Evolutionary conservation across 257 asterid genomes (phyloP), one percentile per base, ranked within the genome.

Genomic region (Plectranthus barbatus): DNA sequence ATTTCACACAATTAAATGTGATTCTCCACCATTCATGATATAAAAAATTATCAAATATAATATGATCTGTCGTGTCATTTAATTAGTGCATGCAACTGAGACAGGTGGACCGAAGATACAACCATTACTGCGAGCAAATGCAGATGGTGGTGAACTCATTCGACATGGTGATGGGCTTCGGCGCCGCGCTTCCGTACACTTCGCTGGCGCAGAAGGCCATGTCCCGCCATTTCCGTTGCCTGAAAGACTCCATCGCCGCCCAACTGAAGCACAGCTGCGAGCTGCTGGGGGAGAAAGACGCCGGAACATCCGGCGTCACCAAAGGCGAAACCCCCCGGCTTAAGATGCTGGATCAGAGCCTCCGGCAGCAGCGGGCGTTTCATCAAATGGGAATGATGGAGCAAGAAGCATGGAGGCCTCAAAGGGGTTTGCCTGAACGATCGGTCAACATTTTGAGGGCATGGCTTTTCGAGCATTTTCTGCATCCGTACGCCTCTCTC

Each of bases 391-490:
- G 99, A 3, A 84, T 87, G 87, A 84, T 87, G 95, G 97, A 93
- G 46, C 99, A 93, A 64, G 97, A 90, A 72, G 99, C 97, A 0
- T 93, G 99, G 99, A 60, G 99, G 64, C 99, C 99, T 3, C 99
- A 90, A 49, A 54, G 99, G 31, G 99, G 99, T 0, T 46, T 93
- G 74, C 99, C 99, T 11, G 97, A 90, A 68, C 78, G 97, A 5
- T 93, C 99, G 0, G 97, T 93, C 61, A 93, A 87, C 79, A 82
- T 87, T 47, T 76, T 93, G 62, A 72, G 99, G 64, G 94, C 99
- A 36, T 93, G 99, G 99, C 97, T 93, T 70, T 93, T 93, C 56
- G 97, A 93, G 73, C 99, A 93, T 81, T 93, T 93, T 63, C 79
- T 93, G 6, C 88, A 93, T 76, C 99, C 99, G 99, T 93, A 90